These are phyloP conservation scores for Russula ochroleuca DNA, from an alignment of 768 basidiomycete species.

Conservation along the genomic window DNA sequence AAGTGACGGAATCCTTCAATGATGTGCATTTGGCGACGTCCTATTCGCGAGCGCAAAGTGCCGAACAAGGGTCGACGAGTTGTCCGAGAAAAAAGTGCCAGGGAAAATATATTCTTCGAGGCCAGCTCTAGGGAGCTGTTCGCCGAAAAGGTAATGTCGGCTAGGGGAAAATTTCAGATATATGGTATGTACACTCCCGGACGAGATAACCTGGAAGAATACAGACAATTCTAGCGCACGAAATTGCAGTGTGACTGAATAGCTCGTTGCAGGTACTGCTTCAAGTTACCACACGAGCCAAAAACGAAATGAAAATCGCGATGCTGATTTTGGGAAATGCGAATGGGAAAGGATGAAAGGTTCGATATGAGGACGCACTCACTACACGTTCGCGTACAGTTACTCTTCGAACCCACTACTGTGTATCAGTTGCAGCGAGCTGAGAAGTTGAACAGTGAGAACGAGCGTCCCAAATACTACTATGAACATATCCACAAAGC, in stretches of 20 bases:
- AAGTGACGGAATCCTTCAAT: too few relatives aligned
- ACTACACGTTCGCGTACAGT: slow-evolving; percentile 89
- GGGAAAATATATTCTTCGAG: slow-evolving; percentile 50
- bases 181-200: slow-evolving; percentile 42
- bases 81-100: too few relatives aligned
- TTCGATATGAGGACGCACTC: slow-evolving; percentile 33
- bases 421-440: slow-evolving; percentile 65
- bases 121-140: slow-evolving; percentile 78
- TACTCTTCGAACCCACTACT: slow-evolving; percentile 67
- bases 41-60: too few relatives aligned
- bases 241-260: slow-evolving; percentile 91
- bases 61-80: too few relatives aligned
- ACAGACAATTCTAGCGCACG: too few relatives aligned
- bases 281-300: too few relatives aligned
- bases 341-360: background rate
- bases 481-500: too few relatives aligned
- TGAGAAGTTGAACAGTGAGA: too few relatives aligned
- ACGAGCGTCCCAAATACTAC: too few relatives aligned
- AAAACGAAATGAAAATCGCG: slow-evolving; percentile 74
- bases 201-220: slow-evolving; percentile 86
- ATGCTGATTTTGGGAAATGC: slow-evolving; percentile 58
- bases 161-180: too few relatives aligned
- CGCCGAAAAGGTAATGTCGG: slow-evolving; percentile 40
- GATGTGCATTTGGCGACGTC: too few relatives aligned
- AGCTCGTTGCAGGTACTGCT: slow-evolving; percentile 54